Evolutionary conservation across 1,284 basidiomycete species (phyloP), one percentile per base, ranked within the genome.

Genomic region (Schizophyllum amplum): DNA sequence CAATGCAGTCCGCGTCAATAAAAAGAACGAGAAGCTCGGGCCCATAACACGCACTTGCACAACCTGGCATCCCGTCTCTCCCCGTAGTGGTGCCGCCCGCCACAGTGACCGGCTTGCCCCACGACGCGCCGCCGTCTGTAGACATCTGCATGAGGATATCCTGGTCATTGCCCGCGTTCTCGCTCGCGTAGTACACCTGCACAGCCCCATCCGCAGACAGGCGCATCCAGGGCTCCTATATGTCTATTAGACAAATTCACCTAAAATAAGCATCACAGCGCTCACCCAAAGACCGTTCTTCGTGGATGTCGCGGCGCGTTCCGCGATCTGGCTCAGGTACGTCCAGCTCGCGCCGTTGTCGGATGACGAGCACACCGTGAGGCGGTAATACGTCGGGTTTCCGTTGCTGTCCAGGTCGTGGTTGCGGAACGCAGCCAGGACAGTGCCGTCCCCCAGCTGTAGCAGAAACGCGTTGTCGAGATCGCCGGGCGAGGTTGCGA

Each of bases 341-440:
- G 51, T 9, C 65, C 66, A 67, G 11, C 55, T 64, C 48, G 42
- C 46, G 15, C 66, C 66, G 24, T 55, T 56, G 52, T 65, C 63
- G 9, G 55, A 51, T 50, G 64, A 66, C 42, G 61, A 51, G 52
- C 50, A 66, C 5, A 62, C 59, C 4, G 65, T 66, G 33, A 67
- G 65, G 17, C 66, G 64, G 51, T 61, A 68, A 49, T 54, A 62
- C 5, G 66, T 65, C 57, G 27, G 50, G 33, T 13, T 47, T n/a
- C 27, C 57, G 3, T 49, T 51, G n/a, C 55, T 57, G 27, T 57
- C 60, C 54, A 42, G 42, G 51, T 66, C 65, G 55, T 68, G 64
- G 53, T 67, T 67, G n/a, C 66, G 55, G 61, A 63, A 68, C 4
- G 66, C 58, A 2, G 59, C 62, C 11, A 68, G n/a, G n/a, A 68